Conservation (phyloP, 2,329 filamentous ascomycete genomes). For the Microcyclospora tardicrescens region DNA sequence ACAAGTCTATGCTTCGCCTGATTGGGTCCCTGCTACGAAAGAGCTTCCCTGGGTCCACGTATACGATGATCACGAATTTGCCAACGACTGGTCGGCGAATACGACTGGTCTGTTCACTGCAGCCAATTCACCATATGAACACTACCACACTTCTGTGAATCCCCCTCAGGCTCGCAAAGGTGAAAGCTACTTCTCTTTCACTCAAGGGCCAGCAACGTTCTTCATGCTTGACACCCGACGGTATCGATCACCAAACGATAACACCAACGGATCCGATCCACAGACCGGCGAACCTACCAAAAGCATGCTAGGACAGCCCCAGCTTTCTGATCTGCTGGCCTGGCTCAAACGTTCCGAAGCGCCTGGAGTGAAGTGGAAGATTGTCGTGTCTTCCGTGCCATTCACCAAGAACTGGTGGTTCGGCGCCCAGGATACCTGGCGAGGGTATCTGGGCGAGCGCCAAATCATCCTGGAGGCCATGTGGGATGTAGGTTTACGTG, state of each 20-base stretch:
- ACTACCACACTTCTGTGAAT: constrained; percentile 77
- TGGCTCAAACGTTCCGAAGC: constrained; percentile 65
- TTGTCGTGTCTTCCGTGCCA: constrained; percentile 78
- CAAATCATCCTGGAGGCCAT: constrained; percentile 72
- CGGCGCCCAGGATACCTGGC: constrained; percentile 84
- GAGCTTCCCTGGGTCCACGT: constrained; percentile 96
- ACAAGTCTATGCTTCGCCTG: constrained; percentile 88
- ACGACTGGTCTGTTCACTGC: constrained; percentile 66
- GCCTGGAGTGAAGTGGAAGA: constrained; percentile 77
- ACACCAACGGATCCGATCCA: constrained; percentile 44
- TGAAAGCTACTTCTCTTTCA: constrained; percentile 79
- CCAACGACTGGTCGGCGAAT: constrained; percentile 82
- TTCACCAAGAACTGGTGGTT: constrained; percentile 97
- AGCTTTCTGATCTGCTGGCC: constrained; percentile 64
- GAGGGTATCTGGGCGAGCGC: constrained; percentile 75
- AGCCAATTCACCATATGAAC: constrained; percentile 70
- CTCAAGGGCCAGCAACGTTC: constrained; percentile 80
- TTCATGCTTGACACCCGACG: constrained; percentile 89
- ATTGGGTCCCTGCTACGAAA: constrained; percentile 64
- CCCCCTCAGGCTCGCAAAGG: constrained; percentile 51
- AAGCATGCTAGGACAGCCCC: constrained; percentile 73
- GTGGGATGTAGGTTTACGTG: constrained; percentile 64
- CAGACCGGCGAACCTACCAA: constrained; percentile 41
- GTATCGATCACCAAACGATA: constrained; percentile 59
- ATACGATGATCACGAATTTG: constrained; percentile 91